Base-by-base conservation (phyloP, 768 basidiomycete genomes). In the Rhodotorula taiwanensis region DNA sequence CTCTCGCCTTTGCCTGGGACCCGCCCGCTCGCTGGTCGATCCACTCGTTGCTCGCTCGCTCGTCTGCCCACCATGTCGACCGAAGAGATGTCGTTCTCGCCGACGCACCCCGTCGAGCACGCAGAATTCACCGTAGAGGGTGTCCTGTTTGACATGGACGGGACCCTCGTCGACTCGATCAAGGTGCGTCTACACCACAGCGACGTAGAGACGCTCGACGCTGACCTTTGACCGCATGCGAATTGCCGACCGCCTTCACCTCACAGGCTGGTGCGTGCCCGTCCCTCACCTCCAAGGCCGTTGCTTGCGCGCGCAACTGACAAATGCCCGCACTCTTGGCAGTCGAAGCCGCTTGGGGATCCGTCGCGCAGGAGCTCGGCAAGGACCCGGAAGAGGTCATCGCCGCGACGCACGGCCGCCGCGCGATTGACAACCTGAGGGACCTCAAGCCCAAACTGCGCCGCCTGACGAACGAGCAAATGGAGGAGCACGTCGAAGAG, bases 381-480 rank as follows among this genome's bases (percentile, higher is more conserved):
- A 80, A 82, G 75, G 84, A 85, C 74, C 83, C 84, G 11, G 78
- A 79, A 60, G 79, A 82, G 59, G 84, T 86, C 66, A 85, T 87
- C 71, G 83, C 82, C 15, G 83, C 84, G 43, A 87, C 86, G n/a
- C 86, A 88, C 74, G 86, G 86, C 71, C 84, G 86, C 72, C 83
- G 86, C 64, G 86, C 86, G 16, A 79, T 85, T 72, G 86, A 87
- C 77, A 88, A 87, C 76, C 81, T 87, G 67, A 74, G 80, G 7
- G 74, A 76, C 34, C 68, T 77, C 42, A 72, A 76, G 50, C 76
- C 76, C 14, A 62, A 70, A 31, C 66, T 77, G 4, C 60, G 53
- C 14, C 56, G 62, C 39, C 62, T 67, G 45, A 64, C 62, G 30
- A 72, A 59, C 55, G 64, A 57, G 41, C 54, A 70, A 48, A 73